Evolutionary conservation across 139 green algal species (phyloP), one percentile per base, ranked within the genome.

Genomic region (Haematococcus lacustris): DNA sequence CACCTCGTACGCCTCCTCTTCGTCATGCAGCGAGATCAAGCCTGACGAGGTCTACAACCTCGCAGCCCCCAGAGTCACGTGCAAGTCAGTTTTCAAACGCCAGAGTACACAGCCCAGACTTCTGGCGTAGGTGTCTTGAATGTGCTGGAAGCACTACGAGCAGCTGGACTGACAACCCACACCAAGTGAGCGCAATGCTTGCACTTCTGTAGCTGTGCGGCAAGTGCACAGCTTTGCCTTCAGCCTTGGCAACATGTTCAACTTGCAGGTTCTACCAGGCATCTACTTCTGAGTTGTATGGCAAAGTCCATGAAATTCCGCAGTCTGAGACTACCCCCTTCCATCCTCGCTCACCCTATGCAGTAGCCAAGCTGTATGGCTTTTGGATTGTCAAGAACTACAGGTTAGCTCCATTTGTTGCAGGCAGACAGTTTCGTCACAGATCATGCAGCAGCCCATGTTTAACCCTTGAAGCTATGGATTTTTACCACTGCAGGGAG

Each of bases 21-120:
- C 9, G 9, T 9, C 43, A 9, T 53, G 43, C 43, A 53, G 43
- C 9, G 17, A 9, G 17, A 53, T 17, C 17, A 9, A 82, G 71
- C 88, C 87, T 3, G 67, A 87, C 51, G 89, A 94, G 73, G 80
- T 94, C 30, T 94, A 93, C 82, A 93, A 94, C 72, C 76, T 94
- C n/a, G 89, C 75, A 6, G 89, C 89, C n/a, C 81, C 89, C 71
- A 88, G 76, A 57, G 85, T 92, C 75, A 88, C 93, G 32, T 70
- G 78, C 37, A 85, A 92, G 0, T 92, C 86, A 91, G n/a, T 94
- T 93, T 71, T 70, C 93, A 70, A 83, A 80, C 51, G 85, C 89
- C 7, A 74, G 89, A 82, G 91, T 88, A 89, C 76, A 93, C 88
- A n/a, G 85, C 83, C 2, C 81, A 89, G 51, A 84, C 85, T 0